phyloP scores from a whole-genome alignment of 768 basidiomycete species.

The Lentinula aciculospora region DNA sequence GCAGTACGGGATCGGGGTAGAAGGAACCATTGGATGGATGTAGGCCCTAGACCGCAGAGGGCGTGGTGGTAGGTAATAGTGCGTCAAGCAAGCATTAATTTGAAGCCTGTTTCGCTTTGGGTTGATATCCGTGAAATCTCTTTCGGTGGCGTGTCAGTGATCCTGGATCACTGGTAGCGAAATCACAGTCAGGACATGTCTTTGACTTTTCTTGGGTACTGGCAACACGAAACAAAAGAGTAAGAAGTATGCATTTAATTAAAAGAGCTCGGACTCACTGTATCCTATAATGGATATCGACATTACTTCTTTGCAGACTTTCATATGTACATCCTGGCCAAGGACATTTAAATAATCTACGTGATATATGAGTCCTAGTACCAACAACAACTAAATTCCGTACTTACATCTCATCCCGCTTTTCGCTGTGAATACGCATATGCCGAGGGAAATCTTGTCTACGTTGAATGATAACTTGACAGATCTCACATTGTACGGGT shows the following conservation, averaged over 20 bases:
- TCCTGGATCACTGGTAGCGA: not conserved
- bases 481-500: not conserved
- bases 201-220: constrained; percentile 3
- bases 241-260: too few species aligned
- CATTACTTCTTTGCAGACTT: constrained; percentile 1
- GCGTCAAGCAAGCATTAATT: too few species aligned
- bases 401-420: not conserved
- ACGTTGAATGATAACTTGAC: not conserved
- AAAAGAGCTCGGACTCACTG: not conserved
- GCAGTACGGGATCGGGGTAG: too few species aligned
- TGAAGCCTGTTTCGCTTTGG: not conserved
- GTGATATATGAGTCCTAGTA: too few species aligned
- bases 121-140: constrained; percentile 3
- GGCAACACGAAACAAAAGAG: too few species aligned
- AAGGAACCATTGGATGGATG: too few species aligned
- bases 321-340: constrained; percentile 1
- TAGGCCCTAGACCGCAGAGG: too few species aligned
- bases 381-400: too few species aligned
- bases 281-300: not conserved
- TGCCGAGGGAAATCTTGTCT: constrained; percentile 1
- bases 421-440: not conserved
- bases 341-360: not conserved
- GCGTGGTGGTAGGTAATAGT: not conserved
- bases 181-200: not conserved
- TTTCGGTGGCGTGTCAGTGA: not conserved